A percentile compares a stretch with the other conserved stretches of the same genome.
phyloP scores from a whole-genome alignment of 805 yeast genomes.

The Sugiyamaella americana region DNA sequence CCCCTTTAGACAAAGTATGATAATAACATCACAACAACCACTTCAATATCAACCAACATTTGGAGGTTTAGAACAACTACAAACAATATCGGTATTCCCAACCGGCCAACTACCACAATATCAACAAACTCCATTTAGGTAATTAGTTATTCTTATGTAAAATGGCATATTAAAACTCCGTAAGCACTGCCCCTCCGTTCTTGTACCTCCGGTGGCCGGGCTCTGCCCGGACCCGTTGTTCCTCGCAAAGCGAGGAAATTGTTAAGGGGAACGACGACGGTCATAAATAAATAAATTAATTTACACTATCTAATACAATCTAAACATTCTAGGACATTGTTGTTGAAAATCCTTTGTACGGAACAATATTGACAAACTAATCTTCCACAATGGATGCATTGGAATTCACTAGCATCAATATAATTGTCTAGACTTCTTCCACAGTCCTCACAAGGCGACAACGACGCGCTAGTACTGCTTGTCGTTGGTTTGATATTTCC shows the following conservation, averaged over 20 bases:
- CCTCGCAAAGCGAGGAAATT: neutral
- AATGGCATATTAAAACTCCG: too few relatives aligned
- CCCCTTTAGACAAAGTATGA: conserved; percentile 45
- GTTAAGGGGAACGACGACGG: too few relatives aligned
- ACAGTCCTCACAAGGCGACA: conserved; percentile 16
- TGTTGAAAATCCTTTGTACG: conserved; percentile 6
- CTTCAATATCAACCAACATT: conserved; percentile 49
- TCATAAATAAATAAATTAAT: too few relatives aligned
- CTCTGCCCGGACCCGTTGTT: neutral
- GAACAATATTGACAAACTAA: conserved; percentile 21
- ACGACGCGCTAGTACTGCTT: neutral
- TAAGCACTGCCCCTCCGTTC: too few relatives aligned
- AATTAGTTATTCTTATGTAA: too few relatives aligned
- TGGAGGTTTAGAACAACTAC: conserved; percentile 64
- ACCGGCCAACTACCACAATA: conserved; percentile 42
- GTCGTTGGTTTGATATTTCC: neutral
- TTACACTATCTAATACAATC: conserved; percentile 13
- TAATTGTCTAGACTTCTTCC: conserved; percentile 6
- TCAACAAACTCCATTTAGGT: neutral
- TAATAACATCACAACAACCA: conserved; percentile 29
- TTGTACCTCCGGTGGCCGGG: neutral
- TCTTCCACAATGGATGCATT: conserved; percentile 15
- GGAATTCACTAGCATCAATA: conserved; percentile 6
- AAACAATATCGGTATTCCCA: conserved; percentile 64
- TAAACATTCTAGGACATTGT: conserved; percentile 16